A percentile compares a stretch with the other conserved stretches of the same genome.
phyloP scores from a whole-genome alignment of 2,329 filamentous ascomycete species.

The Clonostachys solani region DNA sequence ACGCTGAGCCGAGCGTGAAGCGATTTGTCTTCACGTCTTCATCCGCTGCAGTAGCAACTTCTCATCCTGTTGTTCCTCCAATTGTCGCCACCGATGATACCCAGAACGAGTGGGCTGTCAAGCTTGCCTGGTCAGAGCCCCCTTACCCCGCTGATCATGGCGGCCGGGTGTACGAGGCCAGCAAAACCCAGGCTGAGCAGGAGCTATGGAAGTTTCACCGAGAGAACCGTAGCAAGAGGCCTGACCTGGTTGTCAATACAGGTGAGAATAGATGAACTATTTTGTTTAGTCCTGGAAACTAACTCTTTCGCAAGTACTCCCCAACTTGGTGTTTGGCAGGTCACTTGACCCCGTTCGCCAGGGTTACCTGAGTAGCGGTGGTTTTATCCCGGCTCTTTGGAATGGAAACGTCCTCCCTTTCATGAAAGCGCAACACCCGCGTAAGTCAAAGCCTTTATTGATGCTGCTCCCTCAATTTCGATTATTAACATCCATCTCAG shows the following conservation, averaged over 20 bases:
- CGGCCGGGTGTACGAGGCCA: slow-evolving; percentile 21
- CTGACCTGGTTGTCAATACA: slow-evolving; percentile 12
- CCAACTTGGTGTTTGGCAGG: slow-evolving; percentile 17
- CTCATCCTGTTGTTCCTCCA: slow-evolving; percentile 10
- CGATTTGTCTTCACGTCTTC: slow-evolving; percentile 35
- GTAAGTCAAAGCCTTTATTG: no score
- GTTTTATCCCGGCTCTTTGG: slow-evolving; percentile 10
- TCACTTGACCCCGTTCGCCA: slow-evolving; percentile 11
- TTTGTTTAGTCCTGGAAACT: not conserved
- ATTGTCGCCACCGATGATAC: slow-evolving; percentile 11
- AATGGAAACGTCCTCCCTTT: slow-evolving; percentile 6
- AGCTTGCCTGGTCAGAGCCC: slow-evolving; percentile 24
- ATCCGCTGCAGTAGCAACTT: slow-evolving; percentile 11
- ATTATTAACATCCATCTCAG: slow-evolving; percentile 13
- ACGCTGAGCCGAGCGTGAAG: slow-evolving; percentile 23
- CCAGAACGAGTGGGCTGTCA: slow-evolving; percentile 26
- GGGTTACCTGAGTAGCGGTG: slow-evolving; percentile 13
- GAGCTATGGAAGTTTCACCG: slow-evolving; percentile 24
- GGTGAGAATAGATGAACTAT: not conserved
- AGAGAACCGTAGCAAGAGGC: slow-evolving; percentile 11
- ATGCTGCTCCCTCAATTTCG: no score
- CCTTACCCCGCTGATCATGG: slow-evolving; percentile 18
- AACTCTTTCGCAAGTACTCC: slow-evolving; percentile 11
- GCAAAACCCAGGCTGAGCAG: slow-evolving; percentile 25
- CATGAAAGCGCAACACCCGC: no score